These are phyloP conservation scores for Pulveroboletus ravenelii DNA, from an alignment of 768 basidiomycete species.

Conservation along the genomic window DNA sequence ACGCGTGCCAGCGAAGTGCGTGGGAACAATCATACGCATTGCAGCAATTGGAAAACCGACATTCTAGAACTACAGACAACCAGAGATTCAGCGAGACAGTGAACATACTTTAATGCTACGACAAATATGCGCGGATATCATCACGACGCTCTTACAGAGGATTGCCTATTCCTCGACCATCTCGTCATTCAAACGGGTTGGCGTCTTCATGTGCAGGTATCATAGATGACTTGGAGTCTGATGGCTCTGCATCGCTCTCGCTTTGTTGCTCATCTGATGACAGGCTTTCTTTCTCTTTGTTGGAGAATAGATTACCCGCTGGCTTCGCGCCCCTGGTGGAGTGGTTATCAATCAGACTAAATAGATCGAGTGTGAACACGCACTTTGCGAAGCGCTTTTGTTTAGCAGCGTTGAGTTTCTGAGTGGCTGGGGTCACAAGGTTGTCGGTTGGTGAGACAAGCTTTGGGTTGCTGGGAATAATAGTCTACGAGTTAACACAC, in stretches of 20 bases:
- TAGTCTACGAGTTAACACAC: constrained; percentile 3
- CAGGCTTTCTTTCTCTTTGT: constrained; percentile 32
- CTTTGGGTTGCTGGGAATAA: constrained; percentile 64
- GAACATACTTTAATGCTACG: constrained; percentile 20
- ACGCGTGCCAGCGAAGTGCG: constrained; percentile 3
- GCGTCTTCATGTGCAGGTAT: constrained; percentile 49
- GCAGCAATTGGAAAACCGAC: constrained; percentile 10
- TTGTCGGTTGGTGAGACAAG: constrained; percentile 94
- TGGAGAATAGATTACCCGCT: constrained; percentile 51
- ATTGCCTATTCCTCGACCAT: constrained; percentile 3
- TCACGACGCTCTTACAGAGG: constrained; percentile 26
- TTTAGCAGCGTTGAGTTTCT: constrained; percentile 86
- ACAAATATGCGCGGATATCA: constrained; percentile 21
- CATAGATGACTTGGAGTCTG: constrained; percentile 26
- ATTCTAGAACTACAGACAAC: constrained; percentile 23
- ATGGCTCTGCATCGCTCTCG: constrained; percentile 36
- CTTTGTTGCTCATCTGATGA: constrained; percentile 30
- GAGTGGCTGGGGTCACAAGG: constrained; percentile 88
- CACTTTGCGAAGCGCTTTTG: constrained; percentile 94
- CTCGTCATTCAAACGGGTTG: constrained; percentile 57
- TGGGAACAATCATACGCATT: constrained; percentile 28
- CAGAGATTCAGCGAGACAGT: constrained; percentile 30
- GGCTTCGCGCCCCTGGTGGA: constrained; percentile 54
- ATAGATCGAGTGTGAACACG: constrained; percentile 25
- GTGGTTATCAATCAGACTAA: constrained; percentile 1